These are phyloP conservation scores for Russula lepida DNA, from an alignment of 768 basidiomycete genomes.

Conservation along the genomic window DNA sequence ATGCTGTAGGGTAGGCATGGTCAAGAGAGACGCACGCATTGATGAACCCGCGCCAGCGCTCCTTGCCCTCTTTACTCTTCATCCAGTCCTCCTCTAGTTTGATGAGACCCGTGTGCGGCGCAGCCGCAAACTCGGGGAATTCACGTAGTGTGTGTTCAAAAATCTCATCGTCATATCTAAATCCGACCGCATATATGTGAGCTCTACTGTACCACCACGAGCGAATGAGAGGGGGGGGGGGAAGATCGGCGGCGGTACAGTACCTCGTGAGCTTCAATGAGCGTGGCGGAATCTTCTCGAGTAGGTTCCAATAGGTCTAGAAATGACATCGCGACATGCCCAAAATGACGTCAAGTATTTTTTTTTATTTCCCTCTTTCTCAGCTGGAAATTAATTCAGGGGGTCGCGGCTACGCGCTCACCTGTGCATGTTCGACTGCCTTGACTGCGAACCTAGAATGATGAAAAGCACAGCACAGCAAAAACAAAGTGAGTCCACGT, in stretches of 20 bases:
- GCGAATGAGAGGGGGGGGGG: not conserved
- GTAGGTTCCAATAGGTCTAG: slow-evolving; percentile 92
- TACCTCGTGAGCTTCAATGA: slow-evolving; percentile 79
- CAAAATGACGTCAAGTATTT: not conserved
- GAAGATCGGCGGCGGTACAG: no score
- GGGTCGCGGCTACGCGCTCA: slow-evolving; percentile 28
- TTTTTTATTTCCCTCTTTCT: not conserved
- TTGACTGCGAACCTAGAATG: slow-evolving; percentile 79
- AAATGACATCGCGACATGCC: not conserved
- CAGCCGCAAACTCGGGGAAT: slow-evolving; percentile 68
- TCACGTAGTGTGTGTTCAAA: slow-evolving; percentile 60
- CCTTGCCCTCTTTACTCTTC: slow-evolving; percentile 84
- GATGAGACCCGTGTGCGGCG: slow-evolving; percentile 34
- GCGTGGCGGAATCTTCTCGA: slow-evolving; percentile 70
- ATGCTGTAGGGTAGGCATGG: not conserved
- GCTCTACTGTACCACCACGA: not conserved
- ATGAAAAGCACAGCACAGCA: not conserved
- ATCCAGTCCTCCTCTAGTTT: slow-evolving; percentile 85
- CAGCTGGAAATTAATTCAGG: not conserved
- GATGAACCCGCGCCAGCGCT: slow-evolving; percentile 86
- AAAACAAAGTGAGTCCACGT: not conserved
- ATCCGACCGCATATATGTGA: no score
- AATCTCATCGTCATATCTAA: slow-evolving; percentile 78
- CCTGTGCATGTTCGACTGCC: slow-evolving; percentile 95
- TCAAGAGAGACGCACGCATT: slow-evolving; percentile 39